Evolutionary conservation across 768 basidiomycete genomes (phyloP), one percentile per base, ranked within the genome.

Genomic region (Mycena alexandri): DNA sequence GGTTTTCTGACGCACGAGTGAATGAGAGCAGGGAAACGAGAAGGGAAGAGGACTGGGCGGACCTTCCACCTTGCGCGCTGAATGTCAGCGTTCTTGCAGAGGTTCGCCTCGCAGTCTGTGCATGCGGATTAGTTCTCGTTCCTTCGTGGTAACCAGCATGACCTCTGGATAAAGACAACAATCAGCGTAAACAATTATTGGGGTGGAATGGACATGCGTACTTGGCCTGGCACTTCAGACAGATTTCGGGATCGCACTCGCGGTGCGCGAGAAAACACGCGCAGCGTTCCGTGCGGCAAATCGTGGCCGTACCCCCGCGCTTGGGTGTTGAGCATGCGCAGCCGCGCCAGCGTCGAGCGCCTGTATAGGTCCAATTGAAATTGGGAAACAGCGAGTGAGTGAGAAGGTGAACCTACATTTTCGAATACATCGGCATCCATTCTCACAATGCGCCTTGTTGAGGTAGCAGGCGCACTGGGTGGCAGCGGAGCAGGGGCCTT

Each of bases 221-320:
- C 88, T 74, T 83, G 60, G 84, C 80, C 67, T 80, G 77, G 72
- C 90, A 90, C 14, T 78, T 78, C 13, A 71, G 8, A 67, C 92
- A 93, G 11, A 91, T 63, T 41, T 88, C 87, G 3, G 90, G 90
- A 75, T 92, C 90, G 65, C 92, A 93, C 74, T 93, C 92, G 41
- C 87, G 81, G 11, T 78, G 72, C 0, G 82, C 78, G 22, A 71
- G 75, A 54, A 76, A 79, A 72, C 92, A 93, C 11, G 84, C 82
- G 69, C 92, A 93, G 5, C 76, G 77, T 16, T 73, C 68, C 3
- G 77, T 83, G n/a, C 73, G 75, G 76, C 81, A 87, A 21, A 70
- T 73, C 58, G 69, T 75, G 21, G 73, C 70, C 46, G 29, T 29
- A 29, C 29, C 29, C 29, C 29, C 29, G 29, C 67, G n/a, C 42